Conservation (phyloP, 176 grass and related monocot species). For the Canna indica region DNA sequence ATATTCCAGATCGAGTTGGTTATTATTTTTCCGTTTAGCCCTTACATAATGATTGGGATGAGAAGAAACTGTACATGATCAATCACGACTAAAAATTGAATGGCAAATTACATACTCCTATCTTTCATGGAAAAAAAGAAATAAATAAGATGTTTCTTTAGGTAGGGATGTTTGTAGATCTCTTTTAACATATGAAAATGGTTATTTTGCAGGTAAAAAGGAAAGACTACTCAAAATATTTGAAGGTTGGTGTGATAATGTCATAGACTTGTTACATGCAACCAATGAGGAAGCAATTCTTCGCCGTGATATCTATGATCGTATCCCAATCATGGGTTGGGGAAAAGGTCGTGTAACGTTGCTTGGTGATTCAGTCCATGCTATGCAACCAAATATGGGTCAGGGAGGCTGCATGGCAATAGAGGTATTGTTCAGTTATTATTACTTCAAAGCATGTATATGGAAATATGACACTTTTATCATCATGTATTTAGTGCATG, state of each 20-base stretch:
- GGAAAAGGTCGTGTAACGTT: constrained; percentile 86
- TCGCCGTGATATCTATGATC: constrained; percentile 86
- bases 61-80: too few species aligned
- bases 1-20: background rate
- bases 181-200: constrained; percentile 11
- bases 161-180: background rate
- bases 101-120: too few species aligned
- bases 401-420: constrained; percentile 99
- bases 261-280: constrained; percentile 67
- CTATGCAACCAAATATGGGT: constrained; percentile 98
- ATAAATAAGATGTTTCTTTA: too few species aligned
- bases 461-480: too few species aligned
- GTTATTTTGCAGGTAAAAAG: constrained; percentile 48
- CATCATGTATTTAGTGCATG: too few species aligned
- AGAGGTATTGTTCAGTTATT: constrained; percentile 67
- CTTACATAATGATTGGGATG: too few species aligned
- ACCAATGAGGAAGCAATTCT: constrained; percentile 81
- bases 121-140: too few species aligned
- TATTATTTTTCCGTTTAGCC: too few species aligned
- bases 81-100: too few species aligned
- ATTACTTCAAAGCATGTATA: too few species aligned
- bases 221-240: too few species aligned
- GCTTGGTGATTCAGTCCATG: constrained; percentile 96
- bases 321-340: constrained; percentile 60
- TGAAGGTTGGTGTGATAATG: constrained; percentile 90